These are phyloP conservation scores for Mediolabrus comicus DNA, from an alignment of 108 stramenopile genomes.

Conservation along the genomic window DNA sequence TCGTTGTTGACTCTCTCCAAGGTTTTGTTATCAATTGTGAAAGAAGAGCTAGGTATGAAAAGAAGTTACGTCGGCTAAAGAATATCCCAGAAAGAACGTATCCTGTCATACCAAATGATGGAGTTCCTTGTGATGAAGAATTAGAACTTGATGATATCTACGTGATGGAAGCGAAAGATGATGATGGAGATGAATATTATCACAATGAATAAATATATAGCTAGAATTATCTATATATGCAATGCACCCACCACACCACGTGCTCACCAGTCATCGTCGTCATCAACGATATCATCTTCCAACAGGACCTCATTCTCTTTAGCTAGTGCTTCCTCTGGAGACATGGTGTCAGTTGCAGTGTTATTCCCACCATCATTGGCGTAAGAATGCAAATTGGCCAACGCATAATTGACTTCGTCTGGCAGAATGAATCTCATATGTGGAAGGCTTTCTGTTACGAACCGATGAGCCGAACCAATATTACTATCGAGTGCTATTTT, in stretches of 20 bases:
- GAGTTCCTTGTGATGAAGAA: conserved; percentile 32
- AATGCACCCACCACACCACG: background rate
- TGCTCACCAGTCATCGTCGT: conserved; percentile 29
- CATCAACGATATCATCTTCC: conserved; percentile 45
- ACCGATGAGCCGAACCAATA: conserved; percentile 46
- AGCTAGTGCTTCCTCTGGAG: background rate
- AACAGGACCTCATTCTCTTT: conserved; percentile 15
- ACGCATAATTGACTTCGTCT: conserved; percentile 50
- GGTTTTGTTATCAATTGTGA: conserved; percentile 41
- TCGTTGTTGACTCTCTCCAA: conserved; percentile 33
- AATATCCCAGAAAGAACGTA: background rate
- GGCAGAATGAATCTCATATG: conserved; percentile 57
- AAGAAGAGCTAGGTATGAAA: conserved; percentile 25
- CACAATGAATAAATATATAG: conserved; percentile 1
- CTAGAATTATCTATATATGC: background rate
- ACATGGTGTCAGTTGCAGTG: background rate
- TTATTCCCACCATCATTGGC: conserved; percentile 21
- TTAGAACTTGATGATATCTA: conserved; percentile 44
- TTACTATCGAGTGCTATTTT: conserved; percentile 28
- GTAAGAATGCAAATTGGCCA: conserved; percentile 59
- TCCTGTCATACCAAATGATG: conserved; percentile 17
- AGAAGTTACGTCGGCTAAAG: conserved; percentile 4
- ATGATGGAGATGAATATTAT: background rate
- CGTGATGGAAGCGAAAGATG: background rate
- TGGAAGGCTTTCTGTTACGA: conserved; percentile 67